Conservation (phyloP, 768 basidiomycete genomes). For the Suillus subluteus region DNA sequence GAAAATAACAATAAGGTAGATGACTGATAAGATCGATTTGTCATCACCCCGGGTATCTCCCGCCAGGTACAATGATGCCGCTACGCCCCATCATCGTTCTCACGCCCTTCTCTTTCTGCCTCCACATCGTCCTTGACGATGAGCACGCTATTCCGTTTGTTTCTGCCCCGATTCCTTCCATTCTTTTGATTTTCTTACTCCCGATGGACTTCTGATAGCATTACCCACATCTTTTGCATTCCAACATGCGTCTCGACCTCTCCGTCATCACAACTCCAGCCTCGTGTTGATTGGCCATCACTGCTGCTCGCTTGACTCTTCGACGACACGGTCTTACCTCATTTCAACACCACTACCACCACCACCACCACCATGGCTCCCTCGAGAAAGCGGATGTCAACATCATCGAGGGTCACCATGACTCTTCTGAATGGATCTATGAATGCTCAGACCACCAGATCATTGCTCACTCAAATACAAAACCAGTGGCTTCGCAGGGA, state of each 20-base stretch:
- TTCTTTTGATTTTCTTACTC: background rate
- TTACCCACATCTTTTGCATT: too few species aligned
- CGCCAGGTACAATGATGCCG: background rate
- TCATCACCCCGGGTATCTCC: background rate
- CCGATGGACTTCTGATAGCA: too few species aligned
- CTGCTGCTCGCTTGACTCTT: background rate
- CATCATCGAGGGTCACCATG: too few species aligned
- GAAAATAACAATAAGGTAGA: background rate
- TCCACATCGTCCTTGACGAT: background rate
- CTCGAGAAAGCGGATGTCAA: too few species aligned
- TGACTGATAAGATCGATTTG: background rate
- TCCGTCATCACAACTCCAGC: too few species aligned
- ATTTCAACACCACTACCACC: background rate
- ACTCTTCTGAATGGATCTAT: too few species aligned
- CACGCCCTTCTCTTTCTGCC: background rate
- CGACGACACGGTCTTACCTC: background rate
- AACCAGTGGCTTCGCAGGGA: too few species aligned
- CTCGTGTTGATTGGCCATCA: background rate
- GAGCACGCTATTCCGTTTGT: background rate
- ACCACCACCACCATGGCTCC: background rate
- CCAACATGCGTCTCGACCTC: too few species aligned
- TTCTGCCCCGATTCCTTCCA: too few species aligned
- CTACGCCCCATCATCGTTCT: background rate
- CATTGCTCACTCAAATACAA: too few species aligned
- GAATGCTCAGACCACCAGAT: too few species aligned